Base-by-base conservation (phyloP, 1,139 yeast genomes). In the Petasospora fabianii region DNA sequence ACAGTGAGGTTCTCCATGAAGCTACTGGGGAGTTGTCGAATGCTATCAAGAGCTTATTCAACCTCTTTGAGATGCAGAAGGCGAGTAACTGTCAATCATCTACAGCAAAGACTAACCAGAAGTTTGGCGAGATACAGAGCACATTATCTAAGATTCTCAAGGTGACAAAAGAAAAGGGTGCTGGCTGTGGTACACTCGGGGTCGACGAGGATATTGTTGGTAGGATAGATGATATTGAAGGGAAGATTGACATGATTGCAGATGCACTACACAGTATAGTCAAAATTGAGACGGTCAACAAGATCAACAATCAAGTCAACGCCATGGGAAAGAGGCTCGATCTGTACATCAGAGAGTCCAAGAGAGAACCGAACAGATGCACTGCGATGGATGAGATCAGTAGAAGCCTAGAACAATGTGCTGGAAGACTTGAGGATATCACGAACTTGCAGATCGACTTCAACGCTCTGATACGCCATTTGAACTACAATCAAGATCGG, bases 1-100 rank as follows among this genome's bases (percentile, higher is more conserved):
- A 53, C 31, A 50, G 53, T 20, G 42, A 49, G 20, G 32, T 42
- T 7, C 36, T 57, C 18, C 36, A 42, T 11, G 34, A 24, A 3
- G 34, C 49, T 16, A 27, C 47, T 2, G 27, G 11, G 10, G 43
- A 38, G n/a, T 18, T 51, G 35, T 43, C 40, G 12, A 20, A 14
- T 1, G 35, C 34, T 7, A 20, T 43, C 21, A 11, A 14, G 4
- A 9, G 13, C 9, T 15, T 33, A 11, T 16, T 5, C 14, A 12
- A 9, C 8, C 16, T 27, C 16, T 13, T 27, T 24, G 26, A 24
- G 6, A 9, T 24, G n/a, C 26, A 24, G n/a, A 24, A 24, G n/a
- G 5, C 11, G 13, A 10, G n/a, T 10, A 24, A 24, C 6, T 24
- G 26, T 24, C 26, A 24, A 10, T 9, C 26, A 8, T 9, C 13